These are phyloP conservation scores for Halenospora varia DNA, from an alignment of 495 filamentous ascomycete genomes.

Conservation along the genomic window DNA sequence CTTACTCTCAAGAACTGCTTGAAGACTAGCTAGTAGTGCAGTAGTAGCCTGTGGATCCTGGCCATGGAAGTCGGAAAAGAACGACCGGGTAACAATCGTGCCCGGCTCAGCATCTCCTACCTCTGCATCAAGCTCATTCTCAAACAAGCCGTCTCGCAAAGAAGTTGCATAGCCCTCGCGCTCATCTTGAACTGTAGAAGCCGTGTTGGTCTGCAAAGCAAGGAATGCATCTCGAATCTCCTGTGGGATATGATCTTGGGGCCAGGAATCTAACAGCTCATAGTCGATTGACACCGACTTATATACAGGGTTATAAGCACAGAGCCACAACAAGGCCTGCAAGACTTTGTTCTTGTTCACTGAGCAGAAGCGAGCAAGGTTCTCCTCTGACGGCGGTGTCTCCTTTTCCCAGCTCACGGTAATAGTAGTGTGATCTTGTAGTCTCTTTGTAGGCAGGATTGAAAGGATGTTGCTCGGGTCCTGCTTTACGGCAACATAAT, in stretches of 20 bases:
- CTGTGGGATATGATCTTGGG: conserved; percentile 9
- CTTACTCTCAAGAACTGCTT: too few relatives aligned
- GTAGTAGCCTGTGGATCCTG: too few relatives aligned
- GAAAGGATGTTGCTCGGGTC: conserved; percentile 5
- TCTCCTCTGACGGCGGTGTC: too few relatives aligned
- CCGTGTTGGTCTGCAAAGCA: conserved; percentile 8
- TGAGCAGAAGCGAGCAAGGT: too few relatives aligned
- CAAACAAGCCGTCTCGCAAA: too few relatives aligned
- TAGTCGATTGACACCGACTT: conserved; percentile 10
- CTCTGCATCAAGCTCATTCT: too few relatives aligned
- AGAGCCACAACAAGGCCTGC: conserved; percentile 7
- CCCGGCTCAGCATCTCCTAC: too few relatives aligned
- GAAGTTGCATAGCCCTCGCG: too few relatives aligned
- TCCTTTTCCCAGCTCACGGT: conserved; percentile 7
- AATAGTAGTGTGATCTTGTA: conserved; percentile 7
- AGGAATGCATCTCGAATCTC: conserved; percentile 15
- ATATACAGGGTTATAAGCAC: conserved; percentile 7
- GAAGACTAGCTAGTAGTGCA: too few relatives aligned
- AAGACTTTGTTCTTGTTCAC: too few relatives aligned
- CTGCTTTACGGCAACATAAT: conserved; percentile 10
- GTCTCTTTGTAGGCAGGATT: conserved; percentile 3
- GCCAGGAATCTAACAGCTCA: conserved; percentile 10
- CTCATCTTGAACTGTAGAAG: conserved; percentile 10
- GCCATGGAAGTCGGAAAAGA: too few relatives aligned
- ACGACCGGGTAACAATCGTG: too few relatives aligned